A percentile compares a stretch with the other conserved stretches of the same genome.
These are phyloP conservation scores for Puccinia horiana DNA, from an alignment of 1,284 basidiomycete genomes.

Conservation along the genomic window DNA sequence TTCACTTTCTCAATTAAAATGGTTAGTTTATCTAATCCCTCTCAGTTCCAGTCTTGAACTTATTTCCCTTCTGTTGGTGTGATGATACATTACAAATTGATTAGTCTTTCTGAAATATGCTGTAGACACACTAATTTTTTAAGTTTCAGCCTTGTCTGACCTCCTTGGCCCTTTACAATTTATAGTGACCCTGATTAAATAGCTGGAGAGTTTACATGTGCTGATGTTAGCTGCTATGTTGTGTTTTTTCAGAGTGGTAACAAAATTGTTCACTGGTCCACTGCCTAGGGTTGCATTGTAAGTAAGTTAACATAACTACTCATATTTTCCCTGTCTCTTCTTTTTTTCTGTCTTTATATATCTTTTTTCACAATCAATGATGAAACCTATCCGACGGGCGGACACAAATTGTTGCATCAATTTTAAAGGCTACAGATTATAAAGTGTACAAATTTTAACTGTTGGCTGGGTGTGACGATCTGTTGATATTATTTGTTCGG, in stretches of 20 bases:
- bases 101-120: slow-evolving; percentile 19
- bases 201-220: background rate
- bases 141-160: slow-evolving; percentile 28
- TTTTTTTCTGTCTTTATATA: background rate
- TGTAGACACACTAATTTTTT: slow-evolving; percentile 4
- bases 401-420: slow-evolving; percentile 15
- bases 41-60: background rate
- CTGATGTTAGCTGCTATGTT: background rate
- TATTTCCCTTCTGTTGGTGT: background rate
- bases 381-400: slow-evolving; percentile 8
- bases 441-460: slow-evolving; percentile 19
- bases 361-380: background rate
- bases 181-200: background rate
- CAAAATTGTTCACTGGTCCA: too few species aligned
- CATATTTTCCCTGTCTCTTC: background rate
- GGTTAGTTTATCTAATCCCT: background rate
- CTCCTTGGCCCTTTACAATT: background rate
- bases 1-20: background rate
- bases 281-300: background rate
- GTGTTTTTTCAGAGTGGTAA: background rate
- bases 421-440: background rate
- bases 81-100: slow-evolving; percentile 3
- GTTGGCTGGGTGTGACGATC: slow-evolving; percentile 8
- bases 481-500: slow-evolving; percentile 19
- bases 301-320: background rate